Evolutionary conservation across 305 asterid species (phyloP), one percentile per base, ranked within the genome.

Genomic region (Fraxinus paxiana): DNA sequence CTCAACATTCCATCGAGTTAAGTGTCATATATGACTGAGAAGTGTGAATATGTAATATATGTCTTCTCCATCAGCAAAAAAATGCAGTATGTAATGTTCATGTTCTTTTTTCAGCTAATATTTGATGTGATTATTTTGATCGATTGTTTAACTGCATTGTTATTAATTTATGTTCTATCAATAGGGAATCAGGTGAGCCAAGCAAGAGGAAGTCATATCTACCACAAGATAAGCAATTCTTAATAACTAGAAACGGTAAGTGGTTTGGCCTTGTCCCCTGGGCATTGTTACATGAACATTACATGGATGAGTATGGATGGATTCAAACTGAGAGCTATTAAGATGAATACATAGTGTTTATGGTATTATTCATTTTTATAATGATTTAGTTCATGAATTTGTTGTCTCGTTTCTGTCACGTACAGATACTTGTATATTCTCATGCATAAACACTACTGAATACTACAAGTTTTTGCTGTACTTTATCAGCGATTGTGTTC

Each of bases 151-250:
- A 80, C 81, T 76, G 69, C 46, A 17, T 15, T 65, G 74, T 80
- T 30, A 24, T 75, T 59, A 15, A 33, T 75, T 80, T 37, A 5
- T 56, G 9, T 81, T 82, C 22, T 82, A 31, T 84, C 18, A 77
- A 13, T 79, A 96, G 99, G 99, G 99, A 96, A 87, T 94, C 97
- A 0, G 98, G 99, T 30, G 98, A 96, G 82, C 94, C 97, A 77
- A 92, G 91, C 92, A 96, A 94, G 89, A 88, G 97, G 89, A 96
- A 96, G 91, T 89, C 99, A 72, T 96, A 92, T 88, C 88, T 96
- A 86, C 99, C 97, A 1, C 89, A 86, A 43, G 96, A 96, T 54
- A 96, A 94, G 86, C 99, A 96, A 84, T 94, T 92, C 86, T 79
- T 96, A 91, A 91, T 92, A 41, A 96, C 98, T 78, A 90, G 98